Percentiles rank a stretch among this genome's conserved stretches.
Evolutionary conservation across 805 yeast species (phyloP).

Genomic region (Candida yuanshanica): DNA sequence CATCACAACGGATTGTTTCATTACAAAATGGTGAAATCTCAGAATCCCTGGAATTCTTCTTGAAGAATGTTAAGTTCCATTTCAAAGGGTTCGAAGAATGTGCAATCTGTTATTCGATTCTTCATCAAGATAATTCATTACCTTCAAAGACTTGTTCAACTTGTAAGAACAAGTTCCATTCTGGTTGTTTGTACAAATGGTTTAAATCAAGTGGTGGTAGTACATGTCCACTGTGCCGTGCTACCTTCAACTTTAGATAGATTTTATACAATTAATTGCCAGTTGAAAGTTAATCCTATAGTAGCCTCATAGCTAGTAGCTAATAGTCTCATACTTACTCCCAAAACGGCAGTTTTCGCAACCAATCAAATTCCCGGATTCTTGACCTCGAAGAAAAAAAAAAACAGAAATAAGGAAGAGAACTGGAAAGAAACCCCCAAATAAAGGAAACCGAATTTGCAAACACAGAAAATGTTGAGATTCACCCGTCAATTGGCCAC

Average conservation of each 20-base stretch:
- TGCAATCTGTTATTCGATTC: constrained; percentile 90
- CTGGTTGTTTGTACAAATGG: constrained; percentile 96
- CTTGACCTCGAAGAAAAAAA: background rate
- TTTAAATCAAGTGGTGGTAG: constrained; percentile 89
- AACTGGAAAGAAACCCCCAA: background rate
- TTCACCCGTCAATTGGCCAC: constrained; percentile 64
- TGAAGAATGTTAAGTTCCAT: constrained; percentile 70
- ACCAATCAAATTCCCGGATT: background rate
- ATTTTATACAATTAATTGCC: no score
- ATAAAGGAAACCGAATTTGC: background rate
- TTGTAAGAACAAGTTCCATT: constrained; percentile 90
- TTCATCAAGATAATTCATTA: constrained; percentile 80
- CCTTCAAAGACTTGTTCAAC: constrained; percentile 87
- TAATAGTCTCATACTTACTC: background rate
- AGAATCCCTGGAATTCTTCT: constrained; percentile 35
- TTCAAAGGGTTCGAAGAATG: constrained; percentile 95
- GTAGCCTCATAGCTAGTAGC: no score
- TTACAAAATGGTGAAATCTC: constrained; percentile 62
- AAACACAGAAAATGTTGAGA: background rate
- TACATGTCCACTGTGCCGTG: constrained; percentile 92
- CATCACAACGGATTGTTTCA: constrained; percentile 78
- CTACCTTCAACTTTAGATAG: constrained; percentile 44
- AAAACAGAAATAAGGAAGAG: background rate
- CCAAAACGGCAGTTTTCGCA: background rate
- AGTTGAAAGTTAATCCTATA: no score